phyloP scores from a whole-genome alignment of 2,329 filamentous ascomycete species.

The Epicoccum nigrum region DNA sequence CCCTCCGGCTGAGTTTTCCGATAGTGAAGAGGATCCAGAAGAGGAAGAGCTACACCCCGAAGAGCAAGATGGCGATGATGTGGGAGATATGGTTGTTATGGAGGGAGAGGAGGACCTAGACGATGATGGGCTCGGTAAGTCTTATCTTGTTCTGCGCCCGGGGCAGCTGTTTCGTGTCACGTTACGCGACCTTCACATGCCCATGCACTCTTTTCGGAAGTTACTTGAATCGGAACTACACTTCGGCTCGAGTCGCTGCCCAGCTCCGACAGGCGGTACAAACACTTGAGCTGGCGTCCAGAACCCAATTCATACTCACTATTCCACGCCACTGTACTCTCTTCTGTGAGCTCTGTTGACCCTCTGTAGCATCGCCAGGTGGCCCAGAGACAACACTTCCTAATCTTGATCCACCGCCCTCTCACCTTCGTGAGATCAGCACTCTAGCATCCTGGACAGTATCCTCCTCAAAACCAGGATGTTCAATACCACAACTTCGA shows the following conservation, averaged over 20 bases:
- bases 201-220: not conserved
- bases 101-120: constrained; percentile 56
- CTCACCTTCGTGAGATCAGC: constrained; percentile 77
- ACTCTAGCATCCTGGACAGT: constrained; percentile 84
- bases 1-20: constrained; percentile 29
- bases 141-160: not conserved
- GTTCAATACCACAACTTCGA: constrained; percentile 76
- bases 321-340: not conserved
- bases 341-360: constrained; percentile 6
- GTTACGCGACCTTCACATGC: not conserved
- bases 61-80: constrained; percentile 30
- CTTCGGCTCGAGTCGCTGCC: not conserved
- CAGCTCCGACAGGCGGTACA: not conserved
- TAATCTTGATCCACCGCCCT: constrained; percentile 45
- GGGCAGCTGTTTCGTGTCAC: constrained; percentile 1
- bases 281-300: not conserved
- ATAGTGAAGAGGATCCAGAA: constrained; percentile 35
- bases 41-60: constrained; percentile 28
- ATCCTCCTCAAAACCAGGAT: constrained; percentile 80
- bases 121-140: constrained; percentile 34
- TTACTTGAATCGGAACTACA: not conserved
- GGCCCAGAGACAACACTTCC: constrained; percentile 20
- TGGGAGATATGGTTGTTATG: constrained; percentile 31
- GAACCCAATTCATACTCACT: not conserved
- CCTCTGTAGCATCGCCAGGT: constrained; percentile 24